phyloP scores from a whole-genome alignment of 208 protist species.

The Borovskyia barvae region DNA sequence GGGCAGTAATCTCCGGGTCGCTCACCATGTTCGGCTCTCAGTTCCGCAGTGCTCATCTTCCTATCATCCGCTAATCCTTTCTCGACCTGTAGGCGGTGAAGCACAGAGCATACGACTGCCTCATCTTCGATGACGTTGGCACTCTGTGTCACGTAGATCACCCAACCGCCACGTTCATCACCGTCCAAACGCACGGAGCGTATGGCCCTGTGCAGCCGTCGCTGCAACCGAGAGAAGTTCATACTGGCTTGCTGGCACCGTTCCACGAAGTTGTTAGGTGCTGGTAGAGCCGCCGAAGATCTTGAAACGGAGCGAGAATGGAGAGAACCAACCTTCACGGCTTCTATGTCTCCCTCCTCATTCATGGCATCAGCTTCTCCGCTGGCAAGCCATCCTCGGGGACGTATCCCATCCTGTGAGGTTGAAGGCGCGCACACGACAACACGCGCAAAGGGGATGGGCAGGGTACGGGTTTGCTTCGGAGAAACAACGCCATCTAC shows the following conservation, averaged over 20 bases:
- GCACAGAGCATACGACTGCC: conserved; percentile 84
- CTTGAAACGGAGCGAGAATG: neutral
- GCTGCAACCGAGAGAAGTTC: conserved; percentile 38
- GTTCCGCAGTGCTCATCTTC: too few species aligned
- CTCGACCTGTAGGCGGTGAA: conserved; percentile 34
- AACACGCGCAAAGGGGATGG: too few species aligned
- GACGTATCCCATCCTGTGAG: conserved; percentile 59
- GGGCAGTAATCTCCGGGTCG: too few species aligned
- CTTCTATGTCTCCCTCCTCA: neutral
- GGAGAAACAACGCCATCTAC: too few species aligned
- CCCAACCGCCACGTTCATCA: conserved; percentile 34
- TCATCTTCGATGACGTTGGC: conserved; percentile 95
- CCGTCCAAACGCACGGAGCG: neutral
- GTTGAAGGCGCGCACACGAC: conserved; percentile 63
- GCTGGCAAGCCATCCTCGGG: conserved; percentile 34
- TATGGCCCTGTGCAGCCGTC: conserved; percentile 38
- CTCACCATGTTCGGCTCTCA: too few species aligned
- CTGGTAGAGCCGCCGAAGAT: neutral
- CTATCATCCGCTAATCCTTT: too few species aligned
- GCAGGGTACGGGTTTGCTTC: too few species aligned
- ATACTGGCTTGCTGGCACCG: conserved; percentile 37
- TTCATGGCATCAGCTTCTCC: conserved; percentile 7
- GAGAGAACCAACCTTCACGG: neutral
- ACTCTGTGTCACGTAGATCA: conserved; percentile 93
- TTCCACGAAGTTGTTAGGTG: conserved; percentile 47